These are phyloP conservation scores for Endothia cerciana DNA, from an alignment of 2,329 filamentous ascomycete species.

Conservation along the genomic window DNA sequence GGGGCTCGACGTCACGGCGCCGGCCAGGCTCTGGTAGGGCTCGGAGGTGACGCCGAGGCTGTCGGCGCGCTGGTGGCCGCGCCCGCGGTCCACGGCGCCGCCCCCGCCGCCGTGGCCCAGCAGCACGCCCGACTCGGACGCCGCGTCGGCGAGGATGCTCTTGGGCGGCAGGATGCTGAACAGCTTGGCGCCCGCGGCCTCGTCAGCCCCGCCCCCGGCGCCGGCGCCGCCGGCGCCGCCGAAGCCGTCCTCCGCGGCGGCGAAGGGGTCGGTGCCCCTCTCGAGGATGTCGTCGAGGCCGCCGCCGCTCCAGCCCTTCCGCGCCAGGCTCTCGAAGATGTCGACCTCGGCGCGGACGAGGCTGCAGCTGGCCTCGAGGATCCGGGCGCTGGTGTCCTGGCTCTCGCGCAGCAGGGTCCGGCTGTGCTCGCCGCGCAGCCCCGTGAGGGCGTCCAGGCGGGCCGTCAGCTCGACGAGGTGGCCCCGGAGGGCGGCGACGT, in stretches of 20 bases:
- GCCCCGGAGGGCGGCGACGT: conserved; percentile 64
- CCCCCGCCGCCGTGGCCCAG: conserved; percentile 21
- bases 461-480: conserved; percentile 67
- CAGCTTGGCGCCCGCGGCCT: conserved; percentile 51
- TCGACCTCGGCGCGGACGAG: conserved; percentile 71
- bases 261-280: conserved; percentile 65
- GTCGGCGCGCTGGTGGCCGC: conserved; percentile 52
- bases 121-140: conserved; percentile 42
- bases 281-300: conserved; percentile 69
- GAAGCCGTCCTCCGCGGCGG: conserved; percentile 37
- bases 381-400: conserved; percentile 65
- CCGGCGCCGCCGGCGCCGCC: conserved; percentile 38
- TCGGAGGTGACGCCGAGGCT: conserved; percentile 58
- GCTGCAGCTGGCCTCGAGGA: conserved; percentile 67
- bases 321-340: conserved; percentile 68
- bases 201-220: conserved; percentile 38
- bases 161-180: conserved; percentile 68
- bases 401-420: conserved; percentile 63
- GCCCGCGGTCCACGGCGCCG: conserved; percentile 5
- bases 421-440: conserved; percentile 64
- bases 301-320: conserved; percentile 70
- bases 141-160: conserved; percentile 62
- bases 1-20: conserved; percentile 44
- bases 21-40: conserved; percentile 61
- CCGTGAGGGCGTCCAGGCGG: conserved; percentile 65